Conservation (phyloP, 768 basidiomycete genomes). For the Cyclocybe cylindracea region DNA sequence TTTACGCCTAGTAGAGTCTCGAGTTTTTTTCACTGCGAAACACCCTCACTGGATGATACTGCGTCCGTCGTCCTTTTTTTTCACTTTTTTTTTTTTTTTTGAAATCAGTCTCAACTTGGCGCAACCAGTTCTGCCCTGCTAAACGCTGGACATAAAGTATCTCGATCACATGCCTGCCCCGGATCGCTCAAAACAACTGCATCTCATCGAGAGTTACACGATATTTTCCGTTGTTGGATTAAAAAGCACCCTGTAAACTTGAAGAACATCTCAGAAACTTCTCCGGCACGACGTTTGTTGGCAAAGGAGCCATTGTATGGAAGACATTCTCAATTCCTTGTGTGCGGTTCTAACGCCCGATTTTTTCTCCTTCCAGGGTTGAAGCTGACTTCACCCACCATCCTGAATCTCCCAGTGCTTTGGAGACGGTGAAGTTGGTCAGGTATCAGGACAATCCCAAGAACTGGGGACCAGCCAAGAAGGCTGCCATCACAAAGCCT, state of each 20-base stretch:
- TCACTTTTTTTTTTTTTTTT: neutral
- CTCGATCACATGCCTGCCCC: constrained; percentile 86
- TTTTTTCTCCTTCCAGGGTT: constrained; percentile 33
- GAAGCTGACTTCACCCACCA: constrained; percentile 79
- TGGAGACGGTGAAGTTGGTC: constrained; percentile 74
- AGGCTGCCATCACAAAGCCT: constrained; percentile 36
- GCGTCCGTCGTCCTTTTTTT: constrained; percentile 51
- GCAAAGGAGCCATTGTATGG: constrained; percentile 67
- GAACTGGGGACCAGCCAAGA: constrained; percentile 92
- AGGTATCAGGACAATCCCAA: constrained; percentile 91
- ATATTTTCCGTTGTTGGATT: constrained; percentile 85
- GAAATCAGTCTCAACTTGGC: neutral
- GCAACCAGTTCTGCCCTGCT: constrained; percentile 78
- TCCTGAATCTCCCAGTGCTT: constrained; percentile 58
- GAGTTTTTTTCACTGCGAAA: constrained; percentile 78
- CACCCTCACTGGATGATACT: constrained; percentile 73
- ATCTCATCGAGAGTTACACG: constrained; percentile 67
- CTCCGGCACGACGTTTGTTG: constrained; percentile 72
- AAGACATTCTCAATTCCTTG: neutral
- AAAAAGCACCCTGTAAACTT: constrained; percentile 80
- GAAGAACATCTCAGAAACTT: constrained; percentile 76
- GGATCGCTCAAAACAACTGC: constrained; percentile 94
- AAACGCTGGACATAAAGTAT: constrained; percentile 80
- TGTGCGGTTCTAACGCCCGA: constrained; percentile 6
- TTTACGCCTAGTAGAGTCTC: constrained; percentile 84